Evolutionary conservation across 768 basidiomycete species (phyloP), one percentile per base, ranked within the genome.

Genomic region (Boletus rex-veris): DNA sequence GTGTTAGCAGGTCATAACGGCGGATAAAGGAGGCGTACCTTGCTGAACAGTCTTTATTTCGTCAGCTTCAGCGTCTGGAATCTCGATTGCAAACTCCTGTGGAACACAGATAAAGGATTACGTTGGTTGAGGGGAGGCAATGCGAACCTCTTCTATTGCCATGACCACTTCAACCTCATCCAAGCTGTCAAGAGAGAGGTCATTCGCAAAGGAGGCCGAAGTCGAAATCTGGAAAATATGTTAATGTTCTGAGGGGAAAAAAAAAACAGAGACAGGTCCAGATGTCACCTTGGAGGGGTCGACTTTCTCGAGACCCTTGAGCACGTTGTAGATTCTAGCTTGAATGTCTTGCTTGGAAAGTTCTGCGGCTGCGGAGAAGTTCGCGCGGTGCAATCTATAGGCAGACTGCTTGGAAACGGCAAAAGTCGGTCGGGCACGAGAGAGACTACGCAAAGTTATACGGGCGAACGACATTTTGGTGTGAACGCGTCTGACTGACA

Each of bases 141-240:
- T 21, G 24, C 58, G 48, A 61, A 84, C 88, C 83, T 94, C 97
- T 75, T 99, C 97, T 61, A 99, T 88, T 38, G 96, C 93, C 94
- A 99, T 97, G 64, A 98, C 91, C 26, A 98, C 94, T 72, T 99
- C 97, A 18, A 99, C 95, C 18, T 94, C 83, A 71, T 99, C 97
- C 69, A 99, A 76, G 64, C 94, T 98, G 74, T 99, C 97, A 31
- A 45, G 79, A 80, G 63, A 80, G 78, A 53, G 85, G 83, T 38
- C 74, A 78, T 67, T 55, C 80, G 40, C 84, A 83, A 70, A 74
- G 70, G 43, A 78, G 80, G 55, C 79, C 79, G 66, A 70, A 80
- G 54, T 53, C 69, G 46, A 79, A 77, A 98, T 77, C 94, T 96
- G 57, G 11, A 40, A 41, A 18, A 36, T 12, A 24, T 10, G 37